Evolutionary conservation across 495 filamentous ascomycete species (phyloP).

Genomic region (Baudoinia panamericana): DNA sequence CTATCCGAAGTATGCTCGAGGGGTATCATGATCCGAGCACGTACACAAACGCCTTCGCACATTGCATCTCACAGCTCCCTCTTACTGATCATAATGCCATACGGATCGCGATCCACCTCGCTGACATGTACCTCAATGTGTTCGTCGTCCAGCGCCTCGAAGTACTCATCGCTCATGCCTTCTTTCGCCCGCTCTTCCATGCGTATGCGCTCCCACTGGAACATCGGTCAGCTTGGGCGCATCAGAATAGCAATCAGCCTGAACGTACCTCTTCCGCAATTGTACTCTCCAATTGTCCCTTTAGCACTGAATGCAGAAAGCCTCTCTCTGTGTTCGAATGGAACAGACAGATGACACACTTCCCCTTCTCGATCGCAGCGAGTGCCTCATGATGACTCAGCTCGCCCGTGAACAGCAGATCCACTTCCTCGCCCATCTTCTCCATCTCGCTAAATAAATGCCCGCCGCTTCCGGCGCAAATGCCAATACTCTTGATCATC

Average conservation of each 20-base stretch:
- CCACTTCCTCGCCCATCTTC: slow-evolving; percentile 30
- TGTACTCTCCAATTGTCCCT: slow-evolving; percentile 43
- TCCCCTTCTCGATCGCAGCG: slow-evolving; percentile 75
- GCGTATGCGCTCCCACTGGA: slow-evolving; percentile 35
- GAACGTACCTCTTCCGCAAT: slow-evolving; percentile 37
- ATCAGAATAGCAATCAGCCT: neutral
- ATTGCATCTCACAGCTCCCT: slow-evolving; percentile 18
- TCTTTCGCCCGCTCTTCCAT: slow-evolving; percentile 29
- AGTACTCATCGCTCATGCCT: slow-evolving; percentile 28
- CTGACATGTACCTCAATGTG: slow-evolving; percentile 57
- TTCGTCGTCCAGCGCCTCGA: slow-evolving; percentile 38
- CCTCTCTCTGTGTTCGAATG: slow-evolving; percentile 85
- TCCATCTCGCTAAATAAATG: slow-evolving; percentile 52
- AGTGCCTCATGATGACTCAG: slow-evolving; percentile 86
- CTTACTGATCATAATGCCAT: slow-evolving; percentile 49
- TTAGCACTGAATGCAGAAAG: slow-evolving; percentile 61
- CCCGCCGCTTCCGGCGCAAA: slow-evolving; percentile 79
- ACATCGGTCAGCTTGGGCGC: neutral
- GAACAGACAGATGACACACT: slow-evolving; percentile 66
- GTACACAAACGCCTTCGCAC: too few species aligned
- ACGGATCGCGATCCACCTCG: slow-evolving; percentile 67
- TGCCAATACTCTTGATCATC: slow-evolving; percentile 45
- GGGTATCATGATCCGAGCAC: too few species aligned
- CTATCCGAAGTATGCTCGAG: too few species aligned
- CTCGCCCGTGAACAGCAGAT: slow-evolving; percentile 83